These are phyloP conservation scores for Trichophyton verrucosum DNA, from an alignment of 2,329 filamentous ascomycete species.

Conservation along the genomic window DNA sequence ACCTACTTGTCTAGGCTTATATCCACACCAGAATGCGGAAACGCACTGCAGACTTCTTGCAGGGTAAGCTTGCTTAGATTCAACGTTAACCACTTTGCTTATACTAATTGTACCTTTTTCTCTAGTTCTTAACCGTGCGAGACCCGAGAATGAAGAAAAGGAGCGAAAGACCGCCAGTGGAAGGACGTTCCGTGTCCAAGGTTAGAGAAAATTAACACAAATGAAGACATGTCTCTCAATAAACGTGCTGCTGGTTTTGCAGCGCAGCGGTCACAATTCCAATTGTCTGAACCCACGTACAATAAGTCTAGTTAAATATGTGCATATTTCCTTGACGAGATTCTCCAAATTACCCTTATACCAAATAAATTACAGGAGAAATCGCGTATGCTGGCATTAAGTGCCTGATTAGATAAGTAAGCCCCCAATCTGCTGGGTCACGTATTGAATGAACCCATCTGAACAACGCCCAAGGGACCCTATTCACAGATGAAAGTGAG, in stretches of 20 bases:
- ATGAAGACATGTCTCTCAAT: not conserved
- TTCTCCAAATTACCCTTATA: not conserved
- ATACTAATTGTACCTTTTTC: not conserved
- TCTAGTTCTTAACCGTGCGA: conserved; percentile 81
- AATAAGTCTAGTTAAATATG: not conserved
- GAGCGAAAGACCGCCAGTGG: conserved; percentile 97
- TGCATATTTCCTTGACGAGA: not conserved
- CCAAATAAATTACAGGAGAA: not conserved
- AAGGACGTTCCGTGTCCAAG: conserved; percentile 67
- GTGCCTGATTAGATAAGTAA: not conserved
- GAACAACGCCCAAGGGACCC: not conserved
- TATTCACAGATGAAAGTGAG: not conserved
- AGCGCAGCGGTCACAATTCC: not conserved
- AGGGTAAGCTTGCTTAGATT: conserved; percentile 49
- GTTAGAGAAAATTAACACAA: conserved; percentile 16
- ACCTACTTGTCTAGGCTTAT: conserved; percentile 51
- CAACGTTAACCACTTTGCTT: not conserved
- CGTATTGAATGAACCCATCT: not conserved
- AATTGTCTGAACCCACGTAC: not conserved
- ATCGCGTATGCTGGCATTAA: not conserved
- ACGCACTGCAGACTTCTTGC: conserved; percentile 93
- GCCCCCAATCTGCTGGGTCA: too few relatives aligned
- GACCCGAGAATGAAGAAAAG: conserved; percentile 91
- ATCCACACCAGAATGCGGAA: conserved; percentile 98
- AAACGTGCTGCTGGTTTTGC: not conserved